A percentile compares a stretch with the other conserved stretches of the same genome.
Conservation (phyloP, 2,329 filamentous ascomycete genomes). For the Hypoxylon sp. region DNA sequence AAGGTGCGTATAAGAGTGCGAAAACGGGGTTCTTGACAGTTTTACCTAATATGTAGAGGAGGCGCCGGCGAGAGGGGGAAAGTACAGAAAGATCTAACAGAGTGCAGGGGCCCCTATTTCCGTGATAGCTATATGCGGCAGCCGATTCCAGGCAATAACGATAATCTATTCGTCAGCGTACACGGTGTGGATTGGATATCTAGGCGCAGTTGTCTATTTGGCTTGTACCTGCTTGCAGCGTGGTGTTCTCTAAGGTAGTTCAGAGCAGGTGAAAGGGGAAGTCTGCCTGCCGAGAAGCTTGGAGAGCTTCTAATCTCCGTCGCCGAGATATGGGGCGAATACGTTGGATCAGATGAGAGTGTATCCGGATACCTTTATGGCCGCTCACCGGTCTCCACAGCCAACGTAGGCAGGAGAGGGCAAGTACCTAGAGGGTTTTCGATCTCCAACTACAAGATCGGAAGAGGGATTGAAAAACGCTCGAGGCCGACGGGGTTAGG, state of each 20-base stretch:
- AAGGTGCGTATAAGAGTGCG: background rate
- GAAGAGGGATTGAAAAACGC: background rate
- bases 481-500: too few species aligned
- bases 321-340: background rate
- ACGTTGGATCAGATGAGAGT: background rate
- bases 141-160: background rate
- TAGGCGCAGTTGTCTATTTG: background rate
- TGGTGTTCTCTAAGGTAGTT: background rate
- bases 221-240: background rate
- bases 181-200: background rate
- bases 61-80: background rate
- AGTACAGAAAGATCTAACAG: background rate
- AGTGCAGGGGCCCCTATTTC: background rate
- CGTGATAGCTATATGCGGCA: background rate
- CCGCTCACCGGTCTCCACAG: background rate
- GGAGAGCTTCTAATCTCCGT: background rate
- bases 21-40: background rate
- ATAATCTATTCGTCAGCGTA: background rate
- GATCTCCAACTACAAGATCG: background rate
- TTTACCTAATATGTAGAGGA: background rate
- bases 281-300: background rate
- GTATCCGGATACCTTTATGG: background rate
- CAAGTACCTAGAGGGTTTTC: background rate
- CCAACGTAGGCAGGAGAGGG: slow-evolving; percentile 3
- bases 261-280: background rate